Base-by-base conservation (phyloP, 306 rosid genomes). In the Prunus campanulata region DNA sequence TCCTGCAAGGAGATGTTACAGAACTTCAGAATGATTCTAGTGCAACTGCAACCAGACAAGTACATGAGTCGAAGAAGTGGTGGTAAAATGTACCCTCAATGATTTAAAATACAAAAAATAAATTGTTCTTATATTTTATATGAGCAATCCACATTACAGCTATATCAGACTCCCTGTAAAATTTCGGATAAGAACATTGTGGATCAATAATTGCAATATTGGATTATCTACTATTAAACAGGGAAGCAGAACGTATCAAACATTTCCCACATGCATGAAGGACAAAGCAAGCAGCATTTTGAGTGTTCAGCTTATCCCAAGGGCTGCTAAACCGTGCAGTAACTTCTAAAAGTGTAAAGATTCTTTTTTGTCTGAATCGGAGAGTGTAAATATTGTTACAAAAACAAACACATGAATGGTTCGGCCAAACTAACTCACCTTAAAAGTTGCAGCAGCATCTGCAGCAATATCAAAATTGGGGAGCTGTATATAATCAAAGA, bases 391-490 rank as follows among this genome's bases (percentile, higher is more conserved):
- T 6, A 39, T 39, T 39, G 19, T 51, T 13, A 51, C 18, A 16
- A 61, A 61, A 61, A n/a, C 3, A 54, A 1, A n/a, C 13, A 3
- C 32, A 71, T 11, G 29, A 57, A 20, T 25, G 11, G 22, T 55
- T 51, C 51, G 67, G 81, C 72, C 11, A 47, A 61, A 78, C 19
- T 3, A 74, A 83, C 70, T 61, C 78, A 90, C 99, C 97, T 95
- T 95, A 82, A 92, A 95, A 50, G 99, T 95, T 30, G 99, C 97
- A 25, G 97, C 99, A 85, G 97, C 97, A 87, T 95, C 99, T 29
- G 99, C 97, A 66, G 99, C 97, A 81, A 95, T 91, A 88, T 95
- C 97, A 16, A 95, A 95, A 85, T 92, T 92, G 61, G 99, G 99
- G 62, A 95, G 92, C 77, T 95, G 99, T 68, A 95, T 95, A 79